Base-by-base conservation (phyloP, 345 rosid species). In the Citrus australasica region DNA sequence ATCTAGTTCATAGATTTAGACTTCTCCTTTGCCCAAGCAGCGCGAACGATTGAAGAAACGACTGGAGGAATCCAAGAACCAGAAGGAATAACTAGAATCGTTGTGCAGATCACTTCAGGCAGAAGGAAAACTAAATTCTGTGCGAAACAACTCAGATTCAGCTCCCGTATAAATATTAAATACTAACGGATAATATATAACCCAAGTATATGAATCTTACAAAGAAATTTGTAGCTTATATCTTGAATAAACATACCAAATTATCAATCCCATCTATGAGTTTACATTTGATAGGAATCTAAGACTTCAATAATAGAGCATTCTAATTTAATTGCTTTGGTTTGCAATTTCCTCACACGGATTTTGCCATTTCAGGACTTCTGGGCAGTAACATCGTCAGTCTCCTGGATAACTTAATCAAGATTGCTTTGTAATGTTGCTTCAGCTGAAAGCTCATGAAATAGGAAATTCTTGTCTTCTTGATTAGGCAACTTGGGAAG, bases 101-200 rank as follows among this genome's bases (percentile, higher is more conserved):
- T 85, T 91, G 72, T 92, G 96, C 85, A 87, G 98, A 67, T 87
- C 96, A n/a, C 98, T 93, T 79, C 99, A 92, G 80, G 94, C 94
- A 9, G 97, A 93, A 84, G 85, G 97, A 86, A 93, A 88, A 79
- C 94, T 85, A 76, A 86, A 79, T 65, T 62, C 88, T 1, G 59
- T 16, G 0, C 77, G 66, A 42, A 74, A 79, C 79, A 86, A 63
- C 79, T 69, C 85, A 0, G 88, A 85, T n/a, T 56, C 85, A 46
- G 67, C 63, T 27, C 53, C 81, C 9, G 75, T 25, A 35, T 77
- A 84, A 82, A 28, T 42, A 9, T 40, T 9, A 40, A 40, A 46
- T 11, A 11, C 51, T 0, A 11, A 37, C 53, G 21, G 69, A 71
- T 46, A n/a, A 38, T 56, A 48, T 73, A 56, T 25, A 48, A 59